Conservation (phyloP, 345 rosid species). For the Passiflora organensis region DNA sequence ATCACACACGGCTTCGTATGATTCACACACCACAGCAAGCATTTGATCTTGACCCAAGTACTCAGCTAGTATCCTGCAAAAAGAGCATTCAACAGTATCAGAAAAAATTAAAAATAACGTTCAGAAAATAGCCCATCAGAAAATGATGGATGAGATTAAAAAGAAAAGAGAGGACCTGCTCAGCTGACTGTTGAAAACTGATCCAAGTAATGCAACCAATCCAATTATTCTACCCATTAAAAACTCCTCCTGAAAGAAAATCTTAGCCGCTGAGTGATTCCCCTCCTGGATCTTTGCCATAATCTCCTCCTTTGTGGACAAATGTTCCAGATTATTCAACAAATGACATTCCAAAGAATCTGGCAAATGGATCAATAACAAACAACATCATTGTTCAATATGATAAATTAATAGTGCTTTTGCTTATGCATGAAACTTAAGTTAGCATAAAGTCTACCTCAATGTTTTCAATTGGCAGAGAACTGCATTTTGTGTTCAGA, state of each 20-base stretch:
- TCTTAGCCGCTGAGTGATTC: conserved; percentile 41
- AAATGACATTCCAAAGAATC: conserved; percentile 28
- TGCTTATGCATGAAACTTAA: too few species aligned
- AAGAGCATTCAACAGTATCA: background rate
- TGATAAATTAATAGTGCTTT: background rate
- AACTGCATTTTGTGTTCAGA: too few species aligned
- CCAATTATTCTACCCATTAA: conserved; percentile 37
- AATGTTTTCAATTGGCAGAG: too few species aligned
- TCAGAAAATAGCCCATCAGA: too few species aligned
- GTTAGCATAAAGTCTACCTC: too few species aligned
- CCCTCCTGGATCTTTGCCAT: conserved; percentile 30
- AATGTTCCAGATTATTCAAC: conserved; percentile 12
- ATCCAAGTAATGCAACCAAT: conserved; percentile 52
- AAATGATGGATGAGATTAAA: too few species aligned
- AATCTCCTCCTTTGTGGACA: conserved; percentile 40
- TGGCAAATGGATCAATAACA: conserved; percentile 14
- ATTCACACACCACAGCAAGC: conserved; percentile 60
- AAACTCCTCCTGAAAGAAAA: conserved; percentile 26
- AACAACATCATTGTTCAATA: background rate
- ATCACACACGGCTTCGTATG: conserved; percentile 27
- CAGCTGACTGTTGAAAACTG: conserved; percentile 35
- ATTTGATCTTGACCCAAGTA: conserved; percentile 60
- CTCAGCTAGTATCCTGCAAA: conserved; percentile 48
- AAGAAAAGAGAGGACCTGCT: conserved; percentile 48
- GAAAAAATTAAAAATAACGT: background rate